Evolutionary conservation across 1,284 basidiomycete genomes (phyloP), one percentile per base, ranked within the genome.

Genomic region (Veloporphyrellus conicus): DNA sequence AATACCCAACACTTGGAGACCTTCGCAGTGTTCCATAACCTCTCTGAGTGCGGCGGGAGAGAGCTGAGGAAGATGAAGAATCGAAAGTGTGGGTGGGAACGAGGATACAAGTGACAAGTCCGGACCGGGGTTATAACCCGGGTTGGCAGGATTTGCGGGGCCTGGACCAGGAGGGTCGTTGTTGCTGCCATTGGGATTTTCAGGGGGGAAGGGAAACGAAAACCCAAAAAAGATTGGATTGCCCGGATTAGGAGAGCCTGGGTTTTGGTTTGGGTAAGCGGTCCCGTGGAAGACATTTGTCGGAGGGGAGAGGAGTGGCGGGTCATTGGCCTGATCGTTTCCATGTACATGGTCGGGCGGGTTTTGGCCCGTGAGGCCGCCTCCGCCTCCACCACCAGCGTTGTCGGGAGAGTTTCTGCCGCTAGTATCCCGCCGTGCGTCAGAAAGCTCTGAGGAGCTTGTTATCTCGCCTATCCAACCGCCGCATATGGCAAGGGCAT

Each of bases 391-490:
- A 1, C 10, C 20, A 12, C 15, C 41, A 18, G 37, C 29, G 16
- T 28, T 36, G 10, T 23, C 47, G 4, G 41, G 27, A 8, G 3
- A 15, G 33, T 39, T 45, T 38, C 14, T 45, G 11, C 8, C 23
- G 8, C 8, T 8, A 8, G 23, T 8, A 25, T 34, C 34, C 3
- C 31, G 58, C 6, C 20, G 39, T 9, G 41, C 1, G 6, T 49
- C 45, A 10, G 10, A 4, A 18, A 14, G 44, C 19, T 60, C 59
- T 10, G 42, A 29, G 1, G 50, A 43, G 19, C 22, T 18, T 4
- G 28, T 59, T 29, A 63, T 57, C 39, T 60, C 62, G 20, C 62
- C 56, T 34, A 63, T 61, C 60, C 60, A 64, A 25, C 56, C 60
- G 7, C 59, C 59, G 19, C 62, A 63, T 47, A 60, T 45, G 3